These are phyloP conservation scores for Triticum turgidum DNA, from an alignment of 176 grass and related monocot genomes.

Conservation along the genomic window DNA sequence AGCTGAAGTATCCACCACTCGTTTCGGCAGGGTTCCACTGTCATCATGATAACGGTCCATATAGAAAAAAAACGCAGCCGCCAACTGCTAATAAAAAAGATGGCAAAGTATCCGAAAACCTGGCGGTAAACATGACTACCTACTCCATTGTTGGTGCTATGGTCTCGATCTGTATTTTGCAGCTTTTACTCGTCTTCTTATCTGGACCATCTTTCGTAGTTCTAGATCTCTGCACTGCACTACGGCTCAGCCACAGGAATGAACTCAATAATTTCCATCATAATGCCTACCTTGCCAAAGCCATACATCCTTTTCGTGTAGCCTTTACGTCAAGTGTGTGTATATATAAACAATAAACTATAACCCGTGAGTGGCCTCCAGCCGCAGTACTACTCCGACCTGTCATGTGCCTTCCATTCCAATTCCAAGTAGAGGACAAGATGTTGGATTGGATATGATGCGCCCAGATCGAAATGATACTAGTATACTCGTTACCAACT, in stretches of 20 bases:
- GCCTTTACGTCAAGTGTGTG: slow-evolving; percentile 21
- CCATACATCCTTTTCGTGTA: slow-evolving; percentile 24
- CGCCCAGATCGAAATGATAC: not conserved
- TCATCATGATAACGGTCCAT: not conserved
- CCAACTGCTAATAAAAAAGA: not conserved
- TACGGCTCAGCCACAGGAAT: not conserved
- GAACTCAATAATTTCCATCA: not conserved
- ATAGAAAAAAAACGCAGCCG: too few relatives aligned
- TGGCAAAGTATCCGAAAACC: not conserved
- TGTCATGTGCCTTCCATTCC: slow-evolving; percentile 26
- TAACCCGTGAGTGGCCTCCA: too few relatives aligned
- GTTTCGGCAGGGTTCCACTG: too few relatives aligned
- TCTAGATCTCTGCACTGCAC: not conserved
- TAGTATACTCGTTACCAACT: not conserved
- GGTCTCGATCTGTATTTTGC: not conserved
- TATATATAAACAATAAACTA: too few relatives aligned
- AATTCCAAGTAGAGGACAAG: slow-evolving; percentile 16
- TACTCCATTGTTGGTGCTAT: not conserved
- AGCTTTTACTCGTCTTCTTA: not conserved
- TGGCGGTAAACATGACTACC: not conserved
- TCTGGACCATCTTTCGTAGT: not conserved
- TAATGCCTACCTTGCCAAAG: not conserved
- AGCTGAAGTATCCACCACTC: too few relatives aligned
- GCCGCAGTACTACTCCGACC: too few relatives aligned
- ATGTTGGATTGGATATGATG: not conserved